phyloP scores from a whole-genome alignment of 2,329 filamentous ascomycete genomes.

The Sarocladiaceae sp. region DNA sequence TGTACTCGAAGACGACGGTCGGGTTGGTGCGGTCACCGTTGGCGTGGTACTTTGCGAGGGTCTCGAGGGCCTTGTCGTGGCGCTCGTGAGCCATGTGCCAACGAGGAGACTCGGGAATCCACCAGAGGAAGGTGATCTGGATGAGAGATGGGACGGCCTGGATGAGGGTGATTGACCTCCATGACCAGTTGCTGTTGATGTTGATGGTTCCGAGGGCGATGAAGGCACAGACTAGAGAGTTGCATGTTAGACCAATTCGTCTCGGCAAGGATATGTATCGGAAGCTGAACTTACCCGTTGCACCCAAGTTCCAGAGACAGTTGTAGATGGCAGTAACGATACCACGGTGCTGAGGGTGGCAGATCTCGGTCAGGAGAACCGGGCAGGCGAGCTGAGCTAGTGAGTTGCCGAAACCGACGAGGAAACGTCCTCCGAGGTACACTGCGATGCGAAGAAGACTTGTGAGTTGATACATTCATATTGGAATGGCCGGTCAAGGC shows the following conservation, averaged over 20 bases:
- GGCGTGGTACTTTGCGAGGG: slow-evolving; percentile 44
- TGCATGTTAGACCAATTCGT: background rate
- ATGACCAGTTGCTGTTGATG: slow-evolving; percentile 56
- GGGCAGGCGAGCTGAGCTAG: slow-evolving; percentile 58
- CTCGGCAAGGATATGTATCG: background rate
- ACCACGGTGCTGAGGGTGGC: slow-evolving; percentile 61
- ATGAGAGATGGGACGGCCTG: slow-evolving; percentile 56
- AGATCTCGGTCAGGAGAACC: slow-evolving; percentile 58
- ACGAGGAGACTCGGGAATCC: slow-evolving; percentile 55
- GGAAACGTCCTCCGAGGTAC: slow-evolving; percentile 31
- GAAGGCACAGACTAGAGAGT: slow-evolving; percentile 42
- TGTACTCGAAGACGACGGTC: slow-evolving; percentile 22
- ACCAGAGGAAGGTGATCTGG: slow-evolving; percentile 47
- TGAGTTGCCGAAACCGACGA: slow-evolving; percentile 58
- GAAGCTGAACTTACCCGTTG: slow-evolving; percentile 26
- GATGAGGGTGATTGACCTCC: slow-evolving; percentile 58
- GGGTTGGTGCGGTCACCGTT: slow-evolving; percentile 50
- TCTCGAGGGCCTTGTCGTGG: slow-evolving; percentile 29
- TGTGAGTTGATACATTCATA: too few species aligned
- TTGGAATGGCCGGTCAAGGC: too few species aligned
- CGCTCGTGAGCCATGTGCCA: slow-evolving; percentile 41
- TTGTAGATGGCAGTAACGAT: slow-evolving; percentile 61
- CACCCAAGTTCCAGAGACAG: slow-evolving; percentile 59
- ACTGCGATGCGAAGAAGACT: slow-evolving; percentile 27
- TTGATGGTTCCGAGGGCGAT: slow-evolving; percentile 57